Base-by-base conservation (phyloP, 768 basidiomycete species). In the Suillus subluteus region DNA sequence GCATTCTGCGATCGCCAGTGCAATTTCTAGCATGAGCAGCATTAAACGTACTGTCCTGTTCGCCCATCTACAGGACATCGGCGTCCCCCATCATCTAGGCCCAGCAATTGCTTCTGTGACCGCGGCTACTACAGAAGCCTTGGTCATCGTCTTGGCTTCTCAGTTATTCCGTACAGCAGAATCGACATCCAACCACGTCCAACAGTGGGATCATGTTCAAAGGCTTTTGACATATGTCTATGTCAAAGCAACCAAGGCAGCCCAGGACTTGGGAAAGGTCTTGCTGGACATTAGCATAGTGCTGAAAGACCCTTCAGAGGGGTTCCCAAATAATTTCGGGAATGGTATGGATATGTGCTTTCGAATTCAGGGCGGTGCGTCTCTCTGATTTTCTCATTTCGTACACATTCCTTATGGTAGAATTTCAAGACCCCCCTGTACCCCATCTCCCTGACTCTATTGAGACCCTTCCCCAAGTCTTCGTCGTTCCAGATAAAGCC, bases 181-280 rank as follows among this genome's bases (percentile, higher is more conserved):
- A 48, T 64, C 26, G 11, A 65, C 65, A n/a, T 32, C 56, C 5
- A 74, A 86, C 38, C 85, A 83, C 66, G 82, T 85, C 2, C 76
- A 75, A 21, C 76, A 75, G 38, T 98, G 91, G 88, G 80, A 87
- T 62, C 82, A 82, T 23, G 82, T 96, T 3, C 94, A 96, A 79
- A 79, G 84, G 12, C 83, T 96, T 56, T 82, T 98, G 68, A 92
- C 92, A 0, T 90, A 87, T 72, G 86, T 92, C 46, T 98, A 98
- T 76, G 91, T 94, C 3, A 90, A 91, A 70, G 91, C 93, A n/a
- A 91, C 91, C 16, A 88, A 86, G 71, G 84, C 88, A 50, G 91
- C 92, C 16, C 88, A 90, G 73, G 83, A 86, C 44, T 75, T 82
- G 71, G 87, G 86, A 74, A 91, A 87, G 68, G 79, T 95, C 50